These are phyloP conservation scores for Metschnikowia lunata DNA, from an alignment of 805 yeast species.

Conservation along the genomic window DNA sequence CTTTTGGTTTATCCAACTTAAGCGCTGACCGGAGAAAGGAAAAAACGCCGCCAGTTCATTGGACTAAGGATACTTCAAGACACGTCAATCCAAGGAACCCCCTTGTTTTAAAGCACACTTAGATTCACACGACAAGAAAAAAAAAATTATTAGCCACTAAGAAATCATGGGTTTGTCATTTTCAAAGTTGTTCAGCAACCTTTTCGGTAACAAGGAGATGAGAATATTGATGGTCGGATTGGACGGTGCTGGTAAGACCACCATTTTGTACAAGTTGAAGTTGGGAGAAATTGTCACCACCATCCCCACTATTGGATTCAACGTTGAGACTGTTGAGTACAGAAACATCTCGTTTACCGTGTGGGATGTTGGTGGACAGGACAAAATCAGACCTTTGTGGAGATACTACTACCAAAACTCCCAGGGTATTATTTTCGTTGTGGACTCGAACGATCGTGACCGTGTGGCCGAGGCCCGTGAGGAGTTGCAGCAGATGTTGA, in stretches of 20 bases:
- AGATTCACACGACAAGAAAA: too few relatives aligned
- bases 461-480: constrained; percentile 98
- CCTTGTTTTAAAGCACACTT: not conserved
- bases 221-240: constrained; percentile 97
- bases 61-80: not conserved
- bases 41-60: not conserved
- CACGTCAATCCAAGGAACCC: not conserved
- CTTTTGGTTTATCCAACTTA: not conserved
- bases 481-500: constrained; percentile 96
- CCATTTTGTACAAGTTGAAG: constrained; percentile 90
- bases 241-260: constrained; percentile 98
- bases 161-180: constrained; percentile 82
- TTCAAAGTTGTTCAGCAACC: constrained; percentile 91
- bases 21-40: not conserved
- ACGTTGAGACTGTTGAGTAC: constrained; percentile 96
- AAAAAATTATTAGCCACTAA: not conserved
- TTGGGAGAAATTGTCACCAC: constrained; percentile 95
- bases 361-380: constrained; percentile 99
- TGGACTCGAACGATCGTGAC: constrained; percentile 96
- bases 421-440: constrained; percentile 96
- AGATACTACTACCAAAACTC: constrained; percentile 98
- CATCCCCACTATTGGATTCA: constrained; percentile 95
- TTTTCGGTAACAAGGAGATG: constrained; percentile 97
- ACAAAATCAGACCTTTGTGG: constrained; percentile 97
- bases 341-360: constrained; percentile 95